These are phyloP conservation scores for Paecilomyces sp. DNA, from an alignment of 2,329 filamentous ascomycete species.

Conservation along the genomic window DNA sequence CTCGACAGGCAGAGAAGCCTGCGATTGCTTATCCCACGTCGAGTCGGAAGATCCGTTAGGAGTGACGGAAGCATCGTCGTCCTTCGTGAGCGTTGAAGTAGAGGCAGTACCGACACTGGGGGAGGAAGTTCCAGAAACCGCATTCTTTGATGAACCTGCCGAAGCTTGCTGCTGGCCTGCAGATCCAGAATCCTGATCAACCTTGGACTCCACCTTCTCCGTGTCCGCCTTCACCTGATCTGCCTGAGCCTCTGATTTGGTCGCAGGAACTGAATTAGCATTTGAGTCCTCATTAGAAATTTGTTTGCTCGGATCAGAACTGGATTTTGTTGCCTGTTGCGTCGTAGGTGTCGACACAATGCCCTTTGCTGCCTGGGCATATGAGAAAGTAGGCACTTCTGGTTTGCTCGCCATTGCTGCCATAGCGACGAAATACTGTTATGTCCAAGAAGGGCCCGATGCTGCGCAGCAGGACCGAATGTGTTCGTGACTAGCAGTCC, in stretches of 20 bases:
- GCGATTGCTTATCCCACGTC: slow-evolving; percentile 60
- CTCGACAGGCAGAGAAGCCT: slow-evolving; percentile 58
- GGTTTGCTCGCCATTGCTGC: slow-evolving; percentile 30
- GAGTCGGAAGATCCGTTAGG: slow-evolving; percentile 59
- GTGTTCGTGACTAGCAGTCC: slow-evolving; percentile 15
- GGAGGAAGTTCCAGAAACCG: slow-evolving; percentile 40
- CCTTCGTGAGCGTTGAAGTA: slow-evolving; percentile 48
- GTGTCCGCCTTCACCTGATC: slow-evolving; percentile 41
- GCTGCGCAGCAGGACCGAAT: slow-evolving; percentile 2
- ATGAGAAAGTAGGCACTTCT: slow-evolving; percentile 66
- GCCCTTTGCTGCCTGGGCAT: slow-evolving; percentile 91
- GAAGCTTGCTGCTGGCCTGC: slow-evolving; percentile 15
- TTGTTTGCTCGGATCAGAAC: slow-evolving; percentile 21
- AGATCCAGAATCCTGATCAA: slow-evolving; percentile 28
- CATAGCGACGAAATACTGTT: slow-evolving; percentile 27
- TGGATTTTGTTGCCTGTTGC: slow-evolving; percentile 36
- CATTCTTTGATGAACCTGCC: slow-evolving; percentile 19
- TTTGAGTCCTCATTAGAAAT: slow-evolving; percentile 23
- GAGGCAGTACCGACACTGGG: slow-evolving; percentile 50
- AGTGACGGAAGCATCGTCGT: slow-evolving; percentile 55
- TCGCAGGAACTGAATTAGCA: slow-evolving; percentile 20
- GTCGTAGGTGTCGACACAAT: slow-evolving; percentile 46
- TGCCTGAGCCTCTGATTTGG: slow-evolving; percentile 21
- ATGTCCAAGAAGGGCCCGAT: neutral
- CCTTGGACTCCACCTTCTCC: slow-evolving; percentile 29